Evolutionary conservation across 192 early-diverging fungal genomes (phyloP).

Genomic region (Podila epicladia): DNA sequence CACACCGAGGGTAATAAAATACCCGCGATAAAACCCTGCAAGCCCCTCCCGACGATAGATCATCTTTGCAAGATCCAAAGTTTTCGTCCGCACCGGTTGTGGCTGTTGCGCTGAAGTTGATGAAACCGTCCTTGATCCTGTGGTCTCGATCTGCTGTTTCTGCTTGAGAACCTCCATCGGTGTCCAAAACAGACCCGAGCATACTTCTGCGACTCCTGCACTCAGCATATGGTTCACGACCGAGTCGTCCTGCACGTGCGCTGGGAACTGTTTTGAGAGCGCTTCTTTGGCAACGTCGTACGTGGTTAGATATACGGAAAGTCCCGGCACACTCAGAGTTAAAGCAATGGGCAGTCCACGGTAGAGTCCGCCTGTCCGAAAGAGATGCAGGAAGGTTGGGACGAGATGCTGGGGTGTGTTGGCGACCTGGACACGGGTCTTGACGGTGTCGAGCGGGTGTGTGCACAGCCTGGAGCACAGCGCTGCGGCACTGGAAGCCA

Average conservation of each 20-base stretch:
- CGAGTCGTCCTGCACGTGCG: constrained; percentile 26
- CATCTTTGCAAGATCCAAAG: constrained; percentile 47
- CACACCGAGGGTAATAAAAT: constrained; percentile 75
- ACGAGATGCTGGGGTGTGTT: constrained; percentile 21
- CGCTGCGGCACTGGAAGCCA: constrained; percentile 66
- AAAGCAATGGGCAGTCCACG: constrained; percentile 76
- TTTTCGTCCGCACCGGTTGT: constrained; percentile 6
- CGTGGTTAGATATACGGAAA: constrained; percentile 72
- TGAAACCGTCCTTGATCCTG: not conserved
- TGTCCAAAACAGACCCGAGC: constrained; percentile 78
- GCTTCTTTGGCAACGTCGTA: constrained; percentile 72
- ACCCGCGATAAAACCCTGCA: constrained; percentile 76
- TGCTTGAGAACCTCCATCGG: constrained; percentile 91
- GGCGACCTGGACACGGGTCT: constrained; percentile 70
- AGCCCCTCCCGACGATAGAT: constrained; percentile 70
- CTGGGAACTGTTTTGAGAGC: constrained; percentile 29
- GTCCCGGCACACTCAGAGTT: constrained; percentile 74
- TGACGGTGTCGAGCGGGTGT: constrained; percentile 84
- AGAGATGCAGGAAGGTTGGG: constrained; percentile 22
- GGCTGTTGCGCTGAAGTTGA: not conserved
- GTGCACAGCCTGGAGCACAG: constrained; percentile 67
- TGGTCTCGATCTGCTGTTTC: constrained; percentile 67
- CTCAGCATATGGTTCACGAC: constrained; percentile 65
- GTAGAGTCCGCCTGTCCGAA: constrained; percentile 60
- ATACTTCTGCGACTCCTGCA: constrained; percentile 70